These are phyloP conservation scores for Anthostomella pinea DNA, from an alignment of 2,329 filamentous ascomycete species.

Conservation along the genomic window DNA sequence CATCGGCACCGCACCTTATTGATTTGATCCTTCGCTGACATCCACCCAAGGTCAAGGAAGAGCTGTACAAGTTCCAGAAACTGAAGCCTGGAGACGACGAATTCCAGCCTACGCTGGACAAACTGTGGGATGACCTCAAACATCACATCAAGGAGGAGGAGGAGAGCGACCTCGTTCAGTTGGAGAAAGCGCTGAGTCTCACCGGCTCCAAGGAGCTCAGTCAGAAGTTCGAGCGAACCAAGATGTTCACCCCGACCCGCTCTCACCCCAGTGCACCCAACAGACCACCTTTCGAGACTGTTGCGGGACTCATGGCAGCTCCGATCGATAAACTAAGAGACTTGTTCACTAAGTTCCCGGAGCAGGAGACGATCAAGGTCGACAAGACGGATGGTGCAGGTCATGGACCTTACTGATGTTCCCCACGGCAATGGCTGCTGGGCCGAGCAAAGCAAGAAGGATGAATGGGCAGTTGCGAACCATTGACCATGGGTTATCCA, in stretches of 20 bases:
- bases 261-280: slow-evolving; percentile 44
- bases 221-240: slow-evolving; percentile 41
- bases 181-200: slow-evolving; percentile 37
- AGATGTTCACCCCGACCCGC: slow-evolving; percentile 44
- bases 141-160: slow-evolving; percentile 45
- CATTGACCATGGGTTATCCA: too few species aligned
- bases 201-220: slow-evolving; percentile 33
- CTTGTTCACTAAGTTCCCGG: slow-evolving; percentile 49
- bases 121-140: slow-evolving; percentile 39
- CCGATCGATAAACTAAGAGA: slow-evolving; percentile 52
- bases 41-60: slow-evolving; percentile 41
- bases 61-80: slow-evolving; percentile 43
- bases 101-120: slow-evolving; percentile 41
- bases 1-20: neutral
- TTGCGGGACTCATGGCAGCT: slow-evolving; percentile 44
- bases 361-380: too few species aligned
- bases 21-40: neutral
- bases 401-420: too few species aligned
- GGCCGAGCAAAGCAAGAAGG: too few species aligned
- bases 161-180: slow-evolving; percentile 37
- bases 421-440: too few species aligned
- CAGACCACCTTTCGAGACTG: slow-evolving; percentile 49
- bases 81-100: slow-evolving; percentile 34
- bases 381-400: too few species aligned
- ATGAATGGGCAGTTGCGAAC: too few species aligned